Conservation (phyloP, 1,284 basidiomycete genomes). For the Cutaneotrichosporon sp. region DNA sequence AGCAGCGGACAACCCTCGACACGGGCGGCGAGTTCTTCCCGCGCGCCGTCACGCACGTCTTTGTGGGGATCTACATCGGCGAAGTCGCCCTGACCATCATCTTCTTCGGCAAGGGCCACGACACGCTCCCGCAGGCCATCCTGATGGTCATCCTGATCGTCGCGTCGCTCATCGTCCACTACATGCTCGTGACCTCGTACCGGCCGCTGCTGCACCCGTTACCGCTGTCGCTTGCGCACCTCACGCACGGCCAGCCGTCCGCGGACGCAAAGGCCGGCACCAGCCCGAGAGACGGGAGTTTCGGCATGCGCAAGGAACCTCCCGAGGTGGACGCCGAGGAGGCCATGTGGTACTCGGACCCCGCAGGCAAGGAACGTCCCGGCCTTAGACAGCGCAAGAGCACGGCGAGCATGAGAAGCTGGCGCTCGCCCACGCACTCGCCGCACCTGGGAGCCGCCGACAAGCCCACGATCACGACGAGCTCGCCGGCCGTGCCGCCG, state of each 20-base stretch:
- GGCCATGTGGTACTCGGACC: background rate
- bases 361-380: background rate
- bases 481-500: background rate
- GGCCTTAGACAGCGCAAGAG: background rate
- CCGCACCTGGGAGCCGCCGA: background rate
- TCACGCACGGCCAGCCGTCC: constrained; percentile 55
- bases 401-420: background rate
- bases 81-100: constrained; percentile 75
- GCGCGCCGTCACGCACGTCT: constrained; percentile 86
- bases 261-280: background rate
- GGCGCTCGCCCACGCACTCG: background rate
- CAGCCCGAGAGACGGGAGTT: background rate
- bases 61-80: constrained; percentile 89
- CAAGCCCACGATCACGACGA: background rate
- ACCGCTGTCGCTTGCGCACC: constrained; percentile 74
- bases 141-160: constrained; percentile 82
- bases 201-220: constrained; percentile 62
- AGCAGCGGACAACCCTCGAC: constrained; percentile 72
- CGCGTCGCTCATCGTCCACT: constrained; percentile 71
- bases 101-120: constrained; percentile 71
- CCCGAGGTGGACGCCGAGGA: constrained; percentile 15
- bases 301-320: constrained; percentile 40
- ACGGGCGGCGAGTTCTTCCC: constrained; percentile 96
- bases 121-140: constrained; percentile 69
- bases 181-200: constrained; percentile 65